phyloP scores from a whole-genome alignment of 345 rosid species.

The Lepidium africanum region DNA sequence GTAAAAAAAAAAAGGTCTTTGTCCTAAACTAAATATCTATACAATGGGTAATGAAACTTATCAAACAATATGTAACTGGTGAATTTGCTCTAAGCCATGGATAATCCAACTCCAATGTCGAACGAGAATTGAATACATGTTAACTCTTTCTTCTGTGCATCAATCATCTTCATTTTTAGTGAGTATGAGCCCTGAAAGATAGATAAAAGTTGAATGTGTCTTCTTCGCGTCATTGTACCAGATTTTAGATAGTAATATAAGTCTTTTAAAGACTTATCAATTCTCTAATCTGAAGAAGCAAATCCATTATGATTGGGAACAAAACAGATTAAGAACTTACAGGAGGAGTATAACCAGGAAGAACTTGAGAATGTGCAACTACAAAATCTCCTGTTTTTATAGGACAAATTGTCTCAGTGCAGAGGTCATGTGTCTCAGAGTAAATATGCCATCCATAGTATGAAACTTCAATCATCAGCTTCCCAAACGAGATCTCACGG shows the following conservation, averaged over 20 bases:
- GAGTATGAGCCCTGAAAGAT: constrained; percentile 69
- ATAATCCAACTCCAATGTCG: constrained; percentile 46
- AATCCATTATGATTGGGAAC: not conserved
- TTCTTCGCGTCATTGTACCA: not conserved
- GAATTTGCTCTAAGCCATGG: constrained; percentile 35
- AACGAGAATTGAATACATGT: constrained; percentile 73
- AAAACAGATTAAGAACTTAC: constrained; percentile 39
- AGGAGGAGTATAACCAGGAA: constrained; percentile 82
- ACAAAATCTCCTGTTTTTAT: constrained; percentile 66
- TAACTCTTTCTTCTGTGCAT: constrained; percentile 34
- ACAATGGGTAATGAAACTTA: not conserved
- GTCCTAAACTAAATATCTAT: not conserved
- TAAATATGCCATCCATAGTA: constrained; percentile 80
- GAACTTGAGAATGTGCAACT: constrained; percentile 70
- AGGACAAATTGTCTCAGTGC: constrained; percentile 79
- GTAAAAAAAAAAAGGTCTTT: too few relatives aligned
- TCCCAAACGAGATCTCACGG: constrained; percentile 56
- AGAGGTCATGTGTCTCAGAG: constrained; percentile 71
- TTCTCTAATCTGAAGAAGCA: not conserved
- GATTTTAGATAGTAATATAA: not conserved
- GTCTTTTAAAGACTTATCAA: not conserved
- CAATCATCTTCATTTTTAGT: constrained; percentile 80
- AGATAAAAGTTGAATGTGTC: not conserved
- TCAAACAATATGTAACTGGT: not conserved
- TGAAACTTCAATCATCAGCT: constrained; percentile 66